A percentile compares a stretch with the other conserved stretches of the same genome.
Conservation (phyloP, 371 early-diverging fungal genomes). For the Mortierella sp. region DNA sequence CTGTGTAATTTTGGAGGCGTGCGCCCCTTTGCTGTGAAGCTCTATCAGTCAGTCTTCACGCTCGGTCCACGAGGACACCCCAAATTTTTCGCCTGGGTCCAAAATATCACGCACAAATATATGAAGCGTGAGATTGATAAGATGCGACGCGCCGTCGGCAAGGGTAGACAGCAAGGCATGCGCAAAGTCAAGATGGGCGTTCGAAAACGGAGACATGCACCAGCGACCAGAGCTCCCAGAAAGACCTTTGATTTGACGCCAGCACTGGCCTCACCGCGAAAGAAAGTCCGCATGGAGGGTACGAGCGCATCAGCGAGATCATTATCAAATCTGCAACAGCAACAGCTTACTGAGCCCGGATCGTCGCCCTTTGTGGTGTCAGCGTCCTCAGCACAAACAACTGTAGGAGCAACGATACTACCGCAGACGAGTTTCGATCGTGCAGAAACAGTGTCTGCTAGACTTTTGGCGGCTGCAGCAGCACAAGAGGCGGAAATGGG, state of each 20-base stretch:
- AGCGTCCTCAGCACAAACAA: no score
- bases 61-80: slow-evolving; percentile 31
- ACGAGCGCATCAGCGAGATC: background rate
- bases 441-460: background rate
- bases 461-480: background rate
- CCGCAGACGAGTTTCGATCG: no score
- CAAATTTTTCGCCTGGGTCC: slow-evolving; percentile 31
- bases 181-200: slow-evolving; percentile 8
- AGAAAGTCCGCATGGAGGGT: slow-evolving; percentile 9
- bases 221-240: slow-evolving; percentile 9
- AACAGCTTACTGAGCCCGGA: background rate
- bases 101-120: slow-evolving; percentile 34
- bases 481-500: background rate
- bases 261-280: slow-evolving; percentile 5
- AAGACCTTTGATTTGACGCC: slow-evolving; percentile 8
- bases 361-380: no score
- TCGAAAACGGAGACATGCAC: background rate
- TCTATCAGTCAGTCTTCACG: slow-evolving; percentile 26
- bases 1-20: slow-evolving; percentile 36
- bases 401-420: no score
- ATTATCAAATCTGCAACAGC: background rate
- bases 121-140: slow-evolving; percentile 27
- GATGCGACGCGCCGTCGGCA: slow-evolving; percentile 37
- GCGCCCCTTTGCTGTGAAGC: slow-evolving; percentile 34
- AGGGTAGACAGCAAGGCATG: slow-evolving; percentile 5